Evolutionary conservation across 495 filamentous ascomycete genomes (phyloP).

Genomic region (Tuber aestivum): DNA sequence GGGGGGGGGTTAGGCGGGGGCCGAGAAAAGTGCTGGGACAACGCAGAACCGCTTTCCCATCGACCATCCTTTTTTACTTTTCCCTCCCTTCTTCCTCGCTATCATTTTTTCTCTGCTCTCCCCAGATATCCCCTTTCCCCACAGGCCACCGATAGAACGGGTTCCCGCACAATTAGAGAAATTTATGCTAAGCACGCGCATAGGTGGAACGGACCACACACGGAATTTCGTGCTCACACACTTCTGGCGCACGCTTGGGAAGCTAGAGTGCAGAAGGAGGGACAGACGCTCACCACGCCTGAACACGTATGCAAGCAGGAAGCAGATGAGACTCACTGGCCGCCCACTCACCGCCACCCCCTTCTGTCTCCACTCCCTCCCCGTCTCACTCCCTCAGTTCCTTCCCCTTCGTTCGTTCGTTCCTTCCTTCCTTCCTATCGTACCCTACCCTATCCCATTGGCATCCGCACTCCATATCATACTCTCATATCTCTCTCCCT

Average conservation of each 20-base stretch:
- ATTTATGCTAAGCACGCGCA: slow-evolving; percentile 12
- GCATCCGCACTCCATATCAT: not conserved
- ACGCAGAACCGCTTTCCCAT: slow-evolving; percentile 26
- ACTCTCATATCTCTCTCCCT: not conserved
- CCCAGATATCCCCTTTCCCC: not conserved
- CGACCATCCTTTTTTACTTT: not conserved
- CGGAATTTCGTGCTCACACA: slow-evolving; percentile 25
- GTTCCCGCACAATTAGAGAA: slow-evolving; percentile 23
- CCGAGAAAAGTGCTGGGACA: slow-evolving; percentile 29
- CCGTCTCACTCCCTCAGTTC: slow-evolving; percentile 33
- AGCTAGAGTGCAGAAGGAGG: slow-evolving; percentile 1
- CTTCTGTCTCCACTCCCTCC: slow-evolving; percentile 21
- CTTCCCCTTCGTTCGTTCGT: not conserved
- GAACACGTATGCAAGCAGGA: slow-evolving; percentile 39
- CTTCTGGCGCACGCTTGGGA: slow-evolving; percentile 3
- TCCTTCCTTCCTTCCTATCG: slow-evolving; percentile 7
- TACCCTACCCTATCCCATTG: not conserved
- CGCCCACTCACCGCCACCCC: slow-evolving; percentile 32
- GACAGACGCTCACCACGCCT: slow-evolving; percentile 22
- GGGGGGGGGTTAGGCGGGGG: slow-evolving; percentile 36
- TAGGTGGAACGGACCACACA: slow-evolving; percentile 31
- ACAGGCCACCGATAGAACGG: not conserved
- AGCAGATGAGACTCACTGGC: slow-evolving; percentile 39
- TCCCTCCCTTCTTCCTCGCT: not conserved
- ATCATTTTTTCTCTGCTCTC: not conserved